Evolutionary conservation across 176 grass and related monocot species (phyloP).

Genomic region (Lolium multiflorum): DNA sequence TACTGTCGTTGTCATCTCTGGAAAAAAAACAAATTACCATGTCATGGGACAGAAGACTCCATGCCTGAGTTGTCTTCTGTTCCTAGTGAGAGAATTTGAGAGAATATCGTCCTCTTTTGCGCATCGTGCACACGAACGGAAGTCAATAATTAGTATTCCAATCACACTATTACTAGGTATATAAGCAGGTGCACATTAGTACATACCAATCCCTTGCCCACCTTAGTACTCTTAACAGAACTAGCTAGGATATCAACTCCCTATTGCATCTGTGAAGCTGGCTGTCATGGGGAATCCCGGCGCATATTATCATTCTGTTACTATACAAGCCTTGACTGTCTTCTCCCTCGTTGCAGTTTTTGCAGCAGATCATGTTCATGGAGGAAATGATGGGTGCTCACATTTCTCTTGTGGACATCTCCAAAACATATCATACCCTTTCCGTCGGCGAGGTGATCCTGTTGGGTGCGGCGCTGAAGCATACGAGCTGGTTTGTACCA

Average conservation of each 20-base stretch:
- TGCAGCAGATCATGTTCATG: neutral
- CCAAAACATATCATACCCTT: neutral
- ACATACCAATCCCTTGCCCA: neutral
- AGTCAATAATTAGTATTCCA: neutral
- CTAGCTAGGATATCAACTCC: neutral
- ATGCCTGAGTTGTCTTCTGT: neutral
- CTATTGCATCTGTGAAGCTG: neutral
- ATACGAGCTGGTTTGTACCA: constrained; percentile 5
- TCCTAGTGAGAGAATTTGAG: neutral
- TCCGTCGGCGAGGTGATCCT: constrained; percentile 21
- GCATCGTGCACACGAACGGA: neutral
- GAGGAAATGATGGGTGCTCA: neutral
- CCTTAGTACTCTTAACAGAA: neutral
- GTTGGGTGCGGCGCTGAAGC: neutral
- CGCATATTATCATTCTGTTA: neutral
- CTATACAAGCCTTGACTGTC: neutral
- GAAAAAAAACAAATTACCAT: neutral
- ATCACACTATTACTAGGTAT: neutral
- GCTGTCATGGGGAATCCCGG: neutral
- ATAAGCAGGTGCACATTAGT: neutral
- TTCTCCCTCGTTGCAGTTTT: neutral
- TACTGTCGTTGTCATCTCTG: neutral
- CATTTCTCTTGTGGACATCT: neutral
- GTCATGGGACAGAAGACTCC: neutral
- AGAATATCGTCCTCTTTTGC: neutral